Evolutionary conservation across 2,329 filamentous ascomycete species (phyloP), one percentile per base, ranked within the genome.

Genomic region (Alternaria sp.): DNA sequence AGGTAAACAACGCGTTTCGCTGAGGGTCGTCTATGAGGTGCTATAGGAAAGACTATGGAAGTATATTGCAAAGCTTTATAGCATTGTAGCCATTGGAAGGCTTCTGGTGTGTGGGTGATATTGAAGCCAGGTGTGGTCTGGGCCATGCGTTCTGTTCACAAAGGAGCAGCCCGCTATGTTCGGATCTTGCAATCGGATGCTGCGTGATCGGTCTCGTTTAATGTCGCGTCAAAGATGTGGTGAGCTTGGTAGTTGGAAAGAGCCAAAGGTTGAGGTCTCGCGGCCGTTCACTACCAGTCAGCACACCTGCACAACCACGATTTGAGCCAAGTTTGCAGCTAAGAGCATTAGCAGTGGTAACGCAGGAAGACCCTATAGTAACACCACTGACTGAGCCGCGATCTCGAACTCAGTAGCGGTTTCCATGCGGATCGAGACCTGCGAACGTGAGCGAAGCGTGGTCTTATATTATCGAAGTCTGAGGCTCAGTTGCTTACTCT

Each of bases 251-350:
- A 27, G n/a, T 25, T 48, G 43, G 22, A 40, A 48, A 22, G n/a
- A 28, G 43, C 43, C 32, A 14, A 38, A 27, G 43, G 20, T 20
- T 36, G 34, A 48, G 22, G 43, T 18, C 18, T 14, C 5, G 25
- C 9, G 30, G 25, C 43, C 25, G 7, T 34, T 36, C 38, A 8
- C 7, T 40, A 30, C 41, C 18, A 46, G 43, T 55, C 43, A n/a
- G 43, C 22, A 46, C 44, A 27, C 16, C 53, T 55, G 53, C 44
- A 55, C 53, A 18, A 55, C 46, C 32, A 40, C 16, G 5, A 40
- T 43, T 20, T 46, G 25, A 28, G 32, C 25, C 44, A 28, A 16
- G 12, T 30, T 27, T n/a, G 43, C 44, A 30, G 43, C 46, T 25
- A 55, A 40, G 11, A 48, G 32, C 32, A 30, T 18, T 55, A 46